A percentile compares a stretch with the other conserved stretches of the same genome.
Conservation (phyloP, 108 stramenopile species). For the Cyclotella atomus region DNA sequence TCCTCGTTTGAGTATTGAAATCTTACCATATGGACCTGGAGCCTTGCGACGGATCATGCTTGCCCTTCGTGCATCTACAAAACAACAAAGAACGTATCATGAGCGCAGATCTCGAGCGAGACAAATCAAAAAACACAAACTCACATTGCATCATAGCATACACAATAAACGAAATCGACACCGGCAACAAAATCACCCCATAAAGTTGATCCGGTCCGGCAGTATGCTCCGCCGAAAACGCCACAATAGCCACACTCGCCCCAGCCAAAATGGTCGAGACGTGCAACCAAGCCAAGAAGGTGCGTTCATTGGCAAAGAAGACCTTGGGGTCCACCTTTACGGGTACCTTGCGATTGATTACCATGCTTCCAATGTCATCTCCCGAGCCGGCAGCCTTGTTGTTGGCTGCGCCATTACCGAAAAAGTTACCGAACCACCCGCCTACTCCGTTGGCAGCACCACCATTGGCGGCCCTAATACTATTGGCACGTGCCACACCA, state of each 20-base stretch:
- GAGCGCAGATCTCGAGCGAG: not conserved
- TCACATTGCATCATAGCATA: conserved; percentile 90
- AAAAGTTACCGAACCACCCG: conserved; percentile 49
- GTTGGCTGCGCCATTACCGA: conserved; percentile 44
- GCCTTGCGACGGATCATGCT: conserved; percentile 84
- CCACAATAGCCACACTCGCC: conserved; percentile 84
- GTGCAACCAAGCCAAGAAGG: conserved; percentile 96
- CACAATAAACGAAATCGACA: conserved; percentile 84
- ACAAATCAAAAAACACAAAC: conserved; percentile 15
- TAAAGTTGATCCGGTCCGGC: conserved; percentile 61
- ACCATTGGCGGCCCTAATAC: no score
- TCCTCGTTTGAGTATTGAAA: no score
- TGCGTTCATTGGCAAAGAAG: conserved; percentile 96
- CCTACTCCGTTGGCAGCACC: no score
- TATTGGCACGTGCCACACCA: not conserved
- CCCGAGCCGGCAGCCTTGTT: conserved; percentile 54
- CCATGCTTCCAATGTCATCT: conserved; percentile 19
- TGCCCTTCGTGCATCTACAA: conserved; percentile 63
- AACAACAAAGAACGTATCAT: conserved; percentile 1
- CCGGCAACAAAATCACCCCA: conserved; percentile 84
- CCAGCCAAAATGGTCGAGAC: conserved; percentile 81
- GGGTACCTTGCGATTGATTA: conserved; percentile 41
- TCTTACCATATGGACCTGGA: conserved; percentile 83
- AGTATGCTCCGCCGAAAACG: conserved; percentile 53
- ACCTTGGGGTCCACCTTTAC: conserved; percentile 89